Evolutionary conservation across 345 rosid genomes (phyloP).

Genomic region (Physaria fendleri): DNA sequence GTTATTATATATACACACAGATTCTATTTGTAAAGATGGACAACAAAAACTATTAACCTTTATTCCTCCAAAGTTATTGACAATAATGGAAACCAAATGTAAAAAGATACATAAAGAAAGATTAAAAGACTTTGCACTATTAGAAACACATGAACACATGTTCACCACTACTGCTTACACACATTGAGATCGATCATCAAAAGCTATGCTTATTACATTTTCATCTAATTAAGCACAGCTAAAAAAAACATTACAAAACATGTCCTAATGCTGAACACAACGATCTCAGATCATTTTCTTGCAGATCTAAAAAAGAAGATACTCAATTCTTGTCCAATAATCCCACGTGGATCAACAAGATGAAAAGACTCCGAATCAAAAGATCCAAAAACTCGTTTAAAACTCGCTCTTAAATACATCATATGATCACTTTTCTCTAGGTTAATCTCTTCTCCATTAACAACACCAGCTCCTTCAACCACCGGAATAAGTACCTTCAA

Average conservation of each 20-base stretch:
- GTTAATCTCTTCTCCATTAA: slow-evolving; percentile 35
- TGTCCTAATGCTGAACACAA: background rate
- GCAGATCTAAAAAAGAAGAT: slow-evolving; percentile 51
- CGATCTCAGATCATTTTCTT: background rate
- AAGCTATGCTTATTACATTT: slow-evolving; percentile 22
- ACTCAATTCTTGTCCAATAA: slow-evolving; percentile 68
- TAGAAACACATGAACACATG: slow-evolving; percentile 33
- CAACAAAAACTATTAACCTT: slow-evolving; percentile 11
- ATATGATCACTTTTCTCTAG: slow-evolving; percentile 36
- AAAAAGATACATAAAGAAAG: background rate
- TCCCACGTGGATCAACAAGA: slow-evolving; percentile 59
- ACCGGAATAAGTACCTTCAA: slow-evolving; percentile 47
- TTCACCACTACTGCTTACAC: slow-evolving; percentile 27
- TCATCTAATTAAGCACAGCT: slow-evolving; percentile 15
- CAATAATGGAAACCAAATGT: slow-evolving; percentile 15
- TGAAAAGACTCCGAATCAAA: slow-evolving; percentile 60
- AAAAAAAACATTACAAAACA: slow-evolving; percentile 8
- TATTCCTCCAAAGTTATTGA: slow-evolving; percentile 27
- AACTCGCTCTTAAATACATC: slow-evolving; percentile 59
- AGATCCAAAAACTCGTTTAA: slow-evolving; percentile 44
- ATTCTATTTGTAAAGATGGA: slow-evolving; percentile 10
- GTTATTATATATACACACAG: slow-evolving; percentile 6
- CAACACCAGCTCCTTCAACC: slow-evolving; percentile 56
- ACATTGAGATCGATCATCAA: slow-evolving; percentile 18
- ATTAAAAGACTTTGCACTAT: slow-evolving; percentile 21